These are phyloP conservation scores for Hortiboletus campestris DNA, from an alignment of 768 basidiomycete genomes.

Conservation along the genomic window DNA sequence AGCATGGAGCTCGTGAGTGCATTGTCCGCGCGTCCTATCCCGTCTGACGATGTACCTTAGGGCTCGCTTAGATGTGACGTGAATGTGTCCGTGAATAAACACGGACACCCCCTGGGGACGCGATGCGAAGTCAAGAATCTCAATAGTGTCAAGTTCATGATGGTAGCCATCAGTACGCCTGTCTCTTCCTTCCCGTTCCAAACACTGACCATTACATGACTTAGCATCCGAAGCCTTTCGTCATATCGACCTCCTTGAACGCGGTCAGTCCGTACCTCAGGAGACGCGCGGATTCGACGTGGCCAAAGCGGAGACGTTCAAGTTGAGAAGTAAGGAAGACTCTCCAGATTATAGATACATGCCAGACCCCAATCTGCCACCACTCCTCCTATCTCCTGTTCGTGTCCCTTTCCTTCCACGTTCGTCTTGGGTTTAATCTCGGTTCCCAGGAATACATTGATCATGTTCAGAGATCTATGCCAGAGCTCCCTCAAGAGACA, in stretches of 20 bases:
- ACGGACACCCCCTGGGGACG: slow-evolving; percentile 60
- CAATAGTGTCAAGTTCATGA: slow-evolving; percentile 77
- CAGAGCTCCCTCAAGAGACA: slow-evolving; percentile 72
- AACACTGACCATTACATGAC: background rate
- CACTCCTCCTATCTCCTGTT: slow-evolving; percentile 57
- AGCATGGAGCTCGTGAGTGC: slow-evolving; percentile 92
- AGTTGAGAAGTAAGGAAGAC: slow-evolving; percentile 85
- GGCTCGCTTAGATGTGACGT: slow-evolving; percentile 95
- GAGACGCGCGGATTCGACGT: slow-evolving; percentile 94
- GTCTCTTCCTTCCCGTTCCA: background rate
- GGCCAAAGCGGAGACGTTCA: slow-evolving; percentile 74
- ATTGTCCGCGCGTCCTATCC: background rate
- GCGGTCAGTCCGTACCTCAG: slow-evolving; percentile 53
- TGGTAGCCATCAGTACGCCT: slow-evolving; percentile 75
- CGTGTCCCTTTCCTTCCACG: slow-evolving; percentile 7
- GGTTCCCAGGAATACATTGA: slow-evolving; percentile 59
- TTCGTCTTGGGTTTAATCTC: background rate
- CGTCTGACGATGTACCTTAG: slow-evolving; percentile 39
- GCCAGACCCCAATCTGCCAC: slow-evolving; percentile 93
- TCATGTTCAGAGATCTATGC: slow-evolving; percentile 51
- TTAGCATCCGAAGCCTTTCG: slow-evolving; percentile 79
- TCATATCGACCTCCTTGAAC: slow-evolving; percentile 60
- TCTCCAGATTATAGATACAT: slow-evolving; percentile 97
- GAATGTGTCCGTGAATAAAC: slow-evolving; percentile 84
- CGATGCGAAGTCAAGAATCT: slow-evolving; percentile 76